Evolutionary conservation across 2,329 filamentous ascomycete genomes (phyloP), one percentile per base, ranked within the genome.

Genomic region (Chaetomiaceae sp.): DNA sequence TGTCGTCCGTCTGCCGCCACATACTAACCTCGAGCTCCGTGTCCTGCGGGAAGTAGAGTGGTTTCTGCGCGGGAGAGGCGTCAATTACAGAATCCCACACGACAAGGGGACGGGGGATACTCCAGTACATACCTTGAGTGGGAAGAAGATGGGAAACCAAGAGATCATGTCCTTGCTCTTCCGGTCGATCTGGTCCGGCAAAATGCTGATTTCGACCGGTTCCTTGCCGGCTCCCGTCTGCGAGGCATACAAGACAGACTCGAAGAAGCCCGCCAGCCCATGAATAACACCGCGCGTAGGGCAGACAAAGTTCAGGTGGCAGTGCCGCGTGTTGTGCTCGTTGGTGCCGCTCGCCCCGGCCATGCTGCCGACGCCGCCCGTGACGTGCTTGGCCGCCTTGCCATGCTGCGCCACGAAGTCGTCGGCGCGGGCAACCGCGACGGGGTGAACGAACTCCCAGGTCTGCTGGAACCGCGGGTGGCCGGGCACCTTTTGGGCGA

Each of bases 131-230:
- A 90, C 89, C 81, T 93, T 95, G 12, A 98, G 70, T 0, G 94
- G 93, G 62, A 98, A 98, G 70, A 91, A 96, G 24, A 98, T 97
- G 1, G 93, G 93, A 64, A 98, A 98, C 93, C 93, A 98, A 45
- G 88, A 95, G 54, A 96, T 95, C 94, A 98, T 98, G 59, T 94
- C 90, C 62, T 85, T 86, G 73, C 89, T 95, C 78, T 97, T 97
- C 47, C 72, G 71, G 46, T 93, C 88, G 68, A 98, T 97, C 24
- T 84, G 87, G 54, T 95, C 86, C 0, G 93, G 94, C 59, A 95
- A 85, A 4, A 86, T 98, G 60, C 88, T 95, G 49, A 98, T 76
- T 69, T 97, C 91, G 4, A 96, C 79, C 56, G 80, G 82, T 1
- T 70, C 58, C 53, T 67, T 65, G 58, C 65, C 45, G 56, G 62